Percentiles rank a stretch among this genome's conserved stretches.
Evolutionary conservation across 208 protist species (phyloP).

Genomic region (Acanthamoeba castellanii): DNA sequence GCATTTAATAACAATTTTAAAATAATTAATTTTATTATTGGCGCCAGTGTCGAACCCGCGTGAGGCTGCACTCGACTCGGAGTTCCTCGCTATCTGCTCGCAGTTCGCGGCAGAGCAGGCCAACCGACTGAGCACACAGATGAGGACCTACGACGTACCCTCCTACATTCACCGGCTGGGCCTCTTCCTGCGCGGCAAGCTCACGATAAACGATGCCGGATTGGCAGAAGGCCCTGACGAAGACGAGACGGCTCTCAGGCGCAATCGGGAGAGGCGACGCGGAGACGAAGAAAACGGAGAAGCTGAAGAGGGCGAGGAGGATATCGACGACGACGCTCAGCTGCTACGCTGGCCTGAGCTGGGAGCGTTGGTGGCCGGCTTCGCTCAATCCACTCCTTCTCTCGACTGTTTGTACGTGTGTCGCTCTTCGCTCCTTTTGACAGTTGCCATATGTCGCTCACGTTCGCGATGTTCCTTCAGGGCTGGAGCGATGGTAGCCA

Average conservation of each 20-base stretch:
- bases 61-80: slow-evolving; percentile 63
- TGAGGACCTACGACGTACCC: slow-evolving; percentile 28
- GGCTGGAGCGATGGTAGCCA: slow-evolving; percentile 19
- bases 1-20: not conserved
- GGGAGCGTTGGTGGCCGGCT: not conserved
- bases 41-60: slow-evolving; percentile 22
- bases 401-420: slow-evolving; percentile 62
- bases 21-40: not conserved
- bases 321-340: not conserved
- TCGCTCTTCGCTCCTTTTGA: not conserved
- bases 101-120: slow-evolving; percentile 47
- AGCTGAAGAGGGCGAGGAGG: not conserved
- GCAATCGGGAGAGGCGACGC: not conserved
- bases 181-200: slow-evolving; percentile 39
- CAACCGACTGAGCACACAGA: slow-evolving; percentile 24
- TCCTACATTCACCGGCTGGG: slow-evolving; percentile 36
- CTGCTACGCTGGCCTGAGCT: slow-evolving; percentile 8
- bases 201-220: not conserved
- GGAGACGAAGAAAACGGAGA: slow-evolving; percentile 32
- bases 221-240: not conserved
- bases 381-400: slow-evolving; percentile 19
- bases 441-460: not conserved
- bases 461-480: not conserved
- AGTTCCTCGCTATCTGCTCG: slow-evolving; percentile 67
- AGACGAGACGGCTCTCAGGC: not conserved